Base-by-base conservation (phyloP, 2,329 filamentous ascomycete species). In the Fusarium concolor region DNA sequence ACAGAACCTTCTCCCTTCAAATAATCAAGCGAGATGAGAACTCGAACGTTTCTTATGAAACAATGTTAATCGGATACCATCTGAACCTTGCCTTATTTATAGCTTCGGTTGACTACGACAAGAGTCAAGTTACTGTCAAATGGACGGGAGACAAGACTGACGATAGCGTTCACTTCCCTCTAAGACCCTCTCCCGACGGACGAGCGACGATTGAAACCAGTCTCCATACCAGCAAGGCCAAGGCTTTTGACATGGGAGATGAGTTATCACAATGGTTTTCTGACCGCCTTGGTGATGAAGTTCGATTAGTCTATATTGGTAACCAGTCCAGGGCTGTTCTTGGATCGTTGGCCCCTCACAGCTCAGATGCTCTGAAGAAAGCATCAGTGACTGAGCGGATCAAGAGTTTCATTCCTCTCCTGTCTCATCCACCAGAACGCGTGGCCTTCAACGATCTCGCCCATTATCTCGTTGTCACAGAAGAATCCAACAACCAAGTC, bases 271-370 rank as follows among this genome's bases (percentile, higher is more conserved):
- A 17, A 9, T 73, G 71, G 71, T 73, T 73, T 12, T 52, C 62
- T 10, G 64, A 72, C 11, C 71, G 65, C 0, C 55, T 73, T 3
- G 69, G 53, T 0, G 53, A 59, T 4, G 67, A 73, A 12, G 57
- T 57, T 5, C 58, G 65, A 9, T 38, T 73, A 1, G 67, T 61
- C 10, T 71, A 70, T 26, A 73, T 73, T 4, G 71, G 71, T 1
- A 33, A 70, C 15, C 57, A 68, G 5, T 73, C 69, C 7, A 67
- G 71, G n/a, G 67, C 65, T 1, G 69, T 73, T 1, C 37, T 73
- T 1, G 71, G 71, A 12, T 73, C 71, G 1, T 2, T 73, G 15
- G 71, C 71, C 2, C 71, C 71, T 17, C 72, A 73, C n/a, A 73
- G 71, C 28, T 35, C 65, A 1, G 57, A 41, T 0, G 71, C 56